Evolutionary conservation across 2,329 filamentous ascomycete genomes (phyloP), one percentile per base, ranked within the genome.

Genomic region (Alternaria longipes): DNA sequence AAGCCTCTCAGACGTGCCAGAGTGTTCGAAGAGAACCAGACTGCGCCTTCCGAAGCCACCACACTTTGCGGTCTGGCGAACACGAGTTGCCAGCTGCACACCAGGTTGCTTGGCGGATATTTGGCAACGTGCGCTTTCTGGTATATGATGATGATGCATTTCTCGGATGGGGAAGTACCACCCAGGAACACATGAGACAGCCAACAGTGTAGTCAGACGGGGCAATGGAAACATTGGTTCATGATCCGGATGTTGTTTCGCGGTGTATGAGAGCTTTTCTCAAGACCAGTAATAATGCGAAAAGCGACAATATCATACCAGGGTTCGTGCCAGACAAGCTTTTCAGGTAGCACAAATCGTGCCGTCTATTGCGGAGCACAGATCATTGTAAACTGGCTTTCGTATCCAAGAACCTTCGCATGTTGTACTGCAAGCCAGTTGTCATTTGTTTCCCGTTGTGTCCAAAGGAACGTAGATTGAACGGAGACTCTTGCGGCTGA

Each of bases 141-240:
- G 32, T 41, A 11, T 18, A 30, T 40, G 40, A 34, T 47, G 26
- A 59, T 49, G 56, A 44, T 34, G 42, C 56, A 42, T 42, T 54
- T 9, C 26, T 34, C 32, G 11, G 9, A 60, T 38, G 8, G 18
- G 24, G 57, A 46, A 28, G 24, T 40, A 20, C 28, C 4, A 5
- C 7, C 6, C 22, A 36, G 42, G 8, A 12, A 11, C 18, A 51
- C 7, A 9, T 22, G 44, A 44, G 47, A 57, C 54, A 57, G 9
- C 20, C 34, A 41, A 52, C 40, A 46, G 9, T 41, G 3, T 14
- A 26, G 26, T 53, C 32, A 60, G 47, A 32, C 22, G 18, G 26
- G 55, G 8, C 16, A 11, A 38, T 26, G 11, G 8, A 5, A 5
- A 41, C 24, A 24, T 41, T 22, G n/a, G 24, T 32, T 7, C 8